Evolutionary conservation across 108 stramenopile species (phyloP), one percentile per base, ranked within the genome.

Genomic region (Poteriospumella lacustris): DNA sequence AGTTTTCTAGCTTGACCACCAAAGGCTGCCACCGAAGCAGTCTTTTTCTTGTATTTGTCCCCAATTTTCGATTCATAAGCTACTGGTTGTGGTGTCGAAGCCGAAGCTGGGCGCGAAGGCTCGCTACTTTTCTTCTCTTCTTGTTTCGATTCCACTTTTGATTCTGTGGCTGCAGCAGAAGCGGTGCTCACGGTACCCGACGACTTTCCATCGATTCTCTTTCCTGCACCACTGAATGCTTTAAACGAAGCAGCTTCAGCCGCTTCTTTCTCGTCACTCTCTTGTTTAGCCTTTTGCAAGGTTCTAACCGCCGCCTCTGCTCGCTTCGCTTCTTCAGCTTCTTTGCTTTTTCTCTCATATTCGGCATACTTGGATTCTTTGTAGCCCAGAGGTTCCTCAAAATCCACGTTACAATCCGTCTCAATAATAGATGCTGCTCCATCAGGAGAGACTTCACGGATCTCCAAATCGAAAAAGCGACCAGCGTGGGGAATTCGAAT

Each of bases 401-500:
- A 95, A 76, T 95, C 94, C 0, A 95, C 91, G 77, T 95, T 91
- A 68, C 92, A 93, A 82, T 95, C 94, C 19, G 92, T 93, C 87
- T 95, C 94, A 78, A 95, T 93, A 68, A 95, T 95, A 79, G 92
- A 95, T 12, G 94, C 94, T 0, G 94, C 94, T 0, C 82, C 80
- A 58, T 43, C 44, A 1, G 84, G 86, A 43, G 78, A 39, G 0
- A 79, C 68, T 0, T 79, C 79, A 42, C 28, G 26, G 26, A 99
- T 84, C 72, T 91, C 92, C 73, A 99, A 89, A 83, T 97, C 92
- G 85, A 93, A 97, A 60, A 95, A 93, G 78, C 92, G 91, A 79
- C 84, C 88, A 83, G 95, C 97, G 92, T 98, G 96, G 34, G 94
- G 97, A 0, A 97, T 85, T 75, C 94, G 92, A 81, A 99, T 97